Base-by-base conservation (phyloP, 2,329 filamentous ascomycete genomes). In the Conoideocrella luteorostrata region DNA sequence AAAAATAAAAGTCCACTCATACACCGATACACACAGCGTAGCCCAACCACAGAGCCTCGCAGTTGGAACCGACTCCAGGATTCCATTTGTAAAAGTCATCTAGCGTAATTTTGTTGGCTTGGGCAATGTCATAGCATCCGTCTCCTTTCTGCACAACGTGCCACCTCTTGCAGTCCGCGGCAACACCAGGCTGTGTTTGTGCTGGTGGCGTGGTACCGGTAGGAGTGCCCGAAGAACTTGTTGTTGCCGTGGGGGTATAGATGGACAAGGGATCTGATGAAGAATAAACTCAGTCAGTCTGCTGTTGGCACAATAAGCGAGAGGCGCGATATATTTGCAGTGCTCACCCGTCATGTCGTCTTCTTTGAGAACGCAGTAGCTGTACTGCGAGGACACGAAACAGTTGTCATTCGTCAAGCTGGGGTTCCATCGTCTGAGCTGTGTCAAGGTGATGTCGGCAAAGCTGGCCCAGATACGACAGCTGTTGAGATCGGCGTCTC, bases 21-120 rank as follows among this genome's bases (percentile, higher is more conserved):
- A 9, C 26, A 9, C 39, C 32, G n/a, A 42, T n/a, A 17, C 32
- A 42, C 15, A 35, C 30, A 15, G 40, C 21, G 18, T 42, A 42
- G 3, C 23, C 22, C 15, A 29, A 13, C 40, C 32, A 42, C 7
- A 42, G 32, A 9, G 21, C 18, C 12, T 15, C 22, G 15, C 40
- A 42, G 11, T 36, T 22, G 4, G 22, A 28, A 7, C 26, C 22
- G 15, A 41, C 38, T 10, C 18, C 24, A 6, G 38, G 29, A 26
- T 41, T 41, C 38, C 29, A 20, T 9, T 18, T 15, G 28, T 41
- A 32, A n/a, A 41, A 41, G 15, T 41, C 38, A 32, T 41, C 38
- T 12, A 41, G 22, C 17, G 17, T 29, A 12, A 41, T 41, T 9
- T 13, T 13, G 10, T 18, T 26, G n/a, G 37, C 24, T 7, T 28